Evolutionary conservation across 345 rosid species (phyloP).

Genomic region (Cardamine chenopodiifolia): DNA sequence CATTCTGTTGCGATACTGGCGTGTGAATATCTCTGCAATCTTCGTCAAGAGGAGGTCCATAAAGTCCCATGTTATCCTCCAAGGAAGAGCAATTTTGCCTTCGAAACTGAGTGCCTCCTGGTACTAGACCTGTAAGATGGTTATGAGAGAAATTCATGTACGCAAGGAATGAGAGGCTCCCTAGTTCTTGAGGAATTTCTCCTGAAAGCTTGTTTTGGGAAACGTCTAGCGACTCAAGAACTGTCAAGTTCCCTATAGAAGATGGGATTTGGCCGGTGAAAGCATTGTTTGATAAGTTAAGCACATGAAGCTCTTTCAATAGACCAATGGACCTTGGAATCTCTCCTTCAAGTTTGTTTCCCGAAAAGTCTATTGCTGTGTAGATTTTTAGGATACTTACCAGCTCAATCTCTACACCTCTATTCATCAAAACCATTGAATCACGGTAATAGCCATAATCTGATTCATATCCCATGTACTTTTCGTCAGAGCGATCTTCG

Average conservation of each 20-base stretch:
- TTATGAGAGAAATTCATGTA: background rate
- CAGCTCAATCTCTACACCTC: background rate
- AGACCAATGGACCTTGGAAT: conserved; percentile 40
- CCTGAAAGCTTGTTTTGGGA: background rate
- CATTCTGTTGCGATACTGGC: background rate
- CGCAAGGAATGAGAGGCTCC: background rate
- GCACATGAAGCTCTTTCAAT: conserved; percentile 15
- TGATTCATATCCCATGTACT: background rate
- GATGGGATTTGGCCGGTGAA: background rate
- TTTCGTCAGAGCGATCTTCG: background rate
- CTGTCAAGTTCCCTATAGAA: background rate
- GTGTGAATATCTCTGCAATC: background rate
- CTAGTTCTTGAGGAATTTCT: background rate
- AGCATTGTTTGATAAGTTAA: conserved; percentile 30
- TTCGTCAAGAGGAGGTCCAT: background rate
- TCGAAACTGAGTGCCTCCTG: background rate
- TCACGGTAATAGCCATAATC: background rate
- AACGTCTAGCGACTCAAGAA: background rate
- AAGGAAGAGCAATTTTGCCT: background rate
- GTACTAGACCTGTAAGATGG: background rate
- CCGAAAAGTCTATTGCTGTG: conserved; percentile 7
- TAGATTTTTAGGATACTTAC: background rate
- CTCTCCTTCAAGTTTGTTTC: conserved; percentile 30
- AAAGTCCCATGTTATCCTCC: background rate
- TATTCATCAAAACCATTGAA: conserved; percentile 2